Conservation (phyloP, 352 stramenopile species). For the Phytophthora sp. region DNA sequence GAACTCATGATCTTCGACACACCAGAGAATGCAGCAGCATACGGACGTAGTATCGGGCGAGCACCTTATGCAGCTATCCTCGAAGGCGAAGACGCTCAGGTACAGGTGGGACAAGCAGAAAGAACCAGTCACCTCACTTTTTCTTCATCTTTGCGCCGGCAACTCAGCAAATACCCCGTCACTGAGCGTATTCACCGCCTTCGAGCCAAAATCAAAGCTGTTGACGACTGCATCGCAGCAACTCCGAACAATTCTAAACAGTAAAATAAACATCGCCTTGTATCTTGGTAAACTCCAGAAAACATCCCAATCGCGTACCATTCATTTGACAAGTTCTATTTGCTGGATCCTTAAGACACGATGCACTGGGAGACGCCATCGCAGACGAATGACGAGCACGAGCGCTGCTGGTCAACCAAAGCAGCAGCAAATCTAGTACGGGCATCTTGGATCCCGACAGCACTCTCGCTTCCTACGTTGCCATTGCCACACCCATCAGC, state of each 20-base stretch:
- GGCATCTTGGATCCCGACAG: constrained; percentile 12
- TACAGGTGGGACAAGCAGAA: constrained; percentile 17
- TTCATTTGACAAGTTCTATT: constrained; percentile 20
- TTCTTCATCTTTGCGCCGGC: constrained; percentile 56
- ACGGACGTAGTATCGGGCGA: constrained; percentile 45
- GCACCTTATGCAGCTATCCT: constrained; percentile 54
- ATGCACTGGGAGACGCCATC: constrained; percentile 36
- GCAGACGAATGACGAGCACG: constrained; percentile 42
- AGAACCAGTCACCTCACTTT: constrained; percentile 52
- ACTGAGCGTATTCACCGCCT: constrained; percentile 46
- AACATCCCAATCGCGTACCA: constrained; percentile 9
- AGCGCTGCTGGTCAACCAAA: constrained; percentile 38
- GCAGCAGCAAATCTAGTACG: constrained; percentile 26
- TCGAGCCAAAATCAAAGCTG: constrained; percentile 41
- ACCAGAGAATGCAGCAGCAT: constrained; percentile 48
- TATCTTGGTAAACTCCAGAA: constrained; percentile 7
- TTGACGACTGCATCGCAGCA: constrained; percentile 49
- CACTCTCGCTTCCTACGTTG: constrained; percentile 9
- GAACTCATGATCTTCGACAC: constrained; percentile 82
- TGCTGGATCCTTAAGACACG: constrained; percentile 37
- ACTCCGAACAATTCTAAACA: constrained; percentile 9
- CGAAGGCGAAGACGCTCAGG: constrained; percentile 31
- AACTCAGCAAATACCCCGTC: constrained; percentile 53
- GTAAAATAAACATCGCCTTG: constrained; percentile 1
- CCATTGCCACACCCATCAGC: constrained; percentile 18